Base-by-base conservation (phyloP, 169 alveolate genomes). In the Toxoplasma gondii region DNA sequence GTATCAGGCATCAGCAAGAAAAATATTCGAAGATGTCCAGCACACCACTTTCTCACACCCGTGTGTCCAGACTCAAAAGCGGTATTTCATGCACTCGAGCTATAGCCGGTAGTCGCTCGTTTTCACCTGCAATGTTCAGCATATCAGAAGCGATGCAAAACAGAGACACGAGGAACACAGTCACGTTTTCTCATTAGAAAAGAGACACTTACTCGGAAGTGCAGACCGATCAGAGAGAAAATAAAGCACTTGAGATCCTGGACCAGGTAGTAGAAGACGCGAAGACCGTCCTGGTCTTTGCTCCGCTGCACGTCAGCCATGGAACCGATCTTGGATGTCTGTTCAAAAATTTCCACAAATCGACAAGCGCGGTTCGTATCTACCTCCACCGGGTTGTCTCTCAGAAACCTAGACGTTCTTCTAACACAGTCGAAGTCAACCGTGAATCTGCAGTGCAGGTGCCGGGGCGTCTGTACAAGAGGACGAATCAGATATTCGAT, bases 261-360 rank as follows among this genome's bases (percentile, higher is more conserved):
- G n/a, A 98, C 98, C 41, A 99, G 96, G 94, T 98, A 98, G 96
- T 98, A 98, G 96, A 99, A 98, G 19, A 97, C 97, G 22, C 99
- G 92, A 81, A 99, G 95, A 2, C 99, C 99, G 58, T 98, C 99
- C 54, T 99, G 99, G 91, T 99, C 99, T 92, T 97, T 97, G 95
- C 99, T 96, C 64, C 97, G 96, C 94, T 96, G 98, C 10, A 99
- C 98, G 80, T 98, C 99, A 69, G 97, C 95, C 78, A 98, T 97
- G 2, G 99, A 98, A 17, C 99, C 99, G 64, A 98, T 97, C 96
- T 99, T 99, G 5, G 99, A 97, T 0, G 99, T 99, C 97, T 97
- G 95, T 34, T 81, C 41, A 58, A 29, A 81, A 10, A 36, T 22
- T 22, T 12, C 38, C 45, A n/a, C 69, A 43, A 49, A 43, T 78